Percentiles rank a stretch among this genome's conserved stretches.
Conservation (phyloP, 192 early-diverging fungal species). For the Jimgerdemannia lactiflua region DNA sequence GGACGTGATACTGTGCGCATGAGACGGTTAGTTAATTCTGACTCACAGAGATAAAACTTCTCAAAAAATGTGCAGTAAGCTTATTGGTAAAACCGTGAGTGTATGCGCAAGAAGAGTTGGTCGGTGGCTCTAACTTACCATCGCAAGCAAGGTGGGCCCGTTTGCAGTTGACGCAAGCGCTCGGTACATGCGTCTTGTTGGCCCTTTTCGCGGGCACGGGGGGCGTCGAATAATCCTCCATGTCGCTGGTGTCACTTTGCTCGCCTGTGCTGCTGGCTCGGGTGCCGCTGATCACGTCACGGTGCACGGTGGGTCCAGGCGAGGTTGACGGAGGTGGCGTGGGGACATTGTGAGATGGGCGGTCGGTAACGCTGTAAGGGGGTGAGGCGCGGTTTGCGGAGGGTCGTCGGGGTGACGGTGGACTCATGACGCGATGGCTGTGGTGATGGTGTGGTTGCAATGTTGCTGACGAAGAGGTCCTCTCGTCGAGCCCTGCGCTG, state of each 20-base stretch:
- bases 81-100: not conserved
- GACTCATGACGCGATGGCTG: not conserved
- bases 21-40: not conserved
- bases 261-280: not conserved
- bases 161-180: slow-evolving; percentile 90
- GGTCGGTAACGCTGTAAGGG: not conserved
- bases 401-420: too few species aligned
- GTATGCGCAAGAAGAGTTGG: not conserved
- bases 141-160: slow-evolving; percentile 88
- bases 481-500: not conserved
- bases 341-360: not conserved
- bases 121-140: slow-evolving; percentile 41
- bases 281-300: not conserved
- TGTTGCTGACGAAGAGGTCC: not conserved
- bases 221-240: not conserved
- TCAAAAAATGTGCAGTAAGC: slow-evolving; percentile 8
- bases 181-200: slow-evolving; percentile 75
- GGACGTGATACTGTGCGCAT: slow-evolving; percentile 59
- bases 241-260: not conserved
- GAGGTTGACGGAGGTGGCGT: not conserved
- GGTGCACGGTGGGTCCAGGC: not conserved
- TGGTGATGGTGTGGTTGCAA: not conserved
- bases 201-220: slow-evolving; percentile 32
- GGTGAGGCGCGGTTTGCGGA: not conserved
- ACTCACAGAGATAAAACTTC: slow-evolving; percentile 5